Conservation (phyloP, 805 yeast genomes). For the Candida ponderosae region DNA sequence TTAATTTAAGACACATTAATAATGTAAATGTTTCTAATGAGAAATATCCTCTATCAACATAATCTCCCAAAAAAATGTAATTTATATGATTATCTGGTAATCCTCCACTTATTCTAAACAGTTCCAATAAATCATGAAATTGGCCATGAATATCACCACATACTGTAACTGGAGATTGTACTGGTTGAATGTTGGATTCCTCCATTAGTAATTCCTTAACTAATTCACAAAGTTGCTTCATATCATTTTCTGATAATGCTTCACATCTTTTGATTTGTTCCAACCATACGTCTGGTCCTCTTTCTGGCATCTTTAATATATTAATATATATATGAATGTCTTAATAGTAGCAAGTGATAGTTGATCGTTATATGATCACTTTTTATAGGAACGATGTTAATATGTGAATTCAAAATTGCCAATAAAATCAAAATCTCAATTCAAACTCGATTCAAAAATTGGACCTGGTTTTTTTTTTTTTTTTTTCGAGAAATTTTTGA, state of each 20-base stretch:
- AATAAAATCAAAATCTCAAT: too few relatives aligned
- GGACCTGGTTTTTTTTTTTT: too few relatives aligned
- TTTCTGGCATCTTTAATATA: too few relatives aligned
- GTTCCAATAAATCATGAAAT: slow-evolving; percentile 89
- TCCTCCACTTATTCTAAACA: slow-evolving; percentile 90
- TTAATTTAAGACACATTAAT: slow-evolving; percentile 83
- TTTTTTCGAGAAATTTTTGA: too few relatives aligned
- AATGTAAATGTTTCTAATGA: slow-evolving; percentile 89
- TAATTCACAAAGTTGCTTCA: slow-evolving; percentile 74
- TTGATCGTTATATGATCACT: too few relatives aligned
- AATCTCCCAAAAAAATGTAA: slow-evolving; percentile 85
- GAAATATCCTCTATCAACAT: slow-evolving; percentile 79
- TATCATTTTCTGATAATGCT: slow-evolving; percentile 74
- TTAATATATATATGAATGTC: too few relatives aligned
- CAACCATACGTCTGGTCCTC: slow-evolving; percentile 67
- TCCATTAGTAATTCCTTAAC: slow-evolving; percentile 85
- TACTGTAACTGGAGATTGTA: slow-evolving; percentile 89
- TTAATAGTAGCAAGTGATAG: too few relatives aligned
- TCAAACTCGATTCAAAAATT: too few relatives aligned
- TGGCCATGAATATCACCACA: slow-evolving; percentile 98
- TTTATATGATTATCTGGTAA: slow-evolving; percentile 91
- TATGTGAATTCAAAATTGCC: too few relatives aligned
- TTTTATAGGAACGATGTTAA: too few relatives aligned
- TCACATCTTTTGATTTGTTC: slow-evolving; percentile 72
- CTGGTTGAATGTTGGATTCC: slow-evolving; percentile 94